These are phyloP conservation scores for Apiotrichum veenhuisii DNA, from an alignment of 1,284 basidiomycete species.

Conservation along the genomic window DNA sequence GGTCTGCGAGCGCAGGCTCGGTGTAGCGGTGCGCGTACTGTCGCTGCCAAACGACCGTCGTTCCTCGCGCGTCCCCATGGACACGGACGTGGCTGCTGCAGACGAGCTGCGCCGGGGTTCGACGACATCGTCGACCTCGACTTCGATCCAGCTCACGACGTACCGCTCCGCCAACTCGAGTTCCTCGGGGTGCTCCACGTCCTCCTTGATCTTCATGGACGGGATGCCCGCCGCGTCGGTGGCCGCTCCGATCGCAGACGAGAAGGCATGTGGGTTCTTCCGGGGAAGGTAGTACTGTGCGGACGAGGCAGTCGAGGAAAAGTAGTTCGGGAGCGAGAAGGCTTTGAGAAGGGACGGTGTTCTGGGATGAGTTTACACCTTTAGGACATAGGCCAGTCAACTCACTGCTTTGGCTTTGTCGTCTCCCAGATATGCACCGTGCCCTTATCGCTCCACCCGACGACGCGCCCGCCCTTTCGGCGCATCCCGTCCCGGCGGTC, in stretches of 20 bases:
- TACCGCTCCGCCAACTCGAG: constrained; percentile 68
- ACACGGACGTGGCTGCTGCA: constrained; percentile 16
- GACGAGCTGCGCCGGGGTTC: constrained; percentile 21
- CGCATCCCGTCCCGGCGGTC: constrained; percentile 59
- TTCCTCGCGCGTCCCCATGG: constrained; percentile 30
- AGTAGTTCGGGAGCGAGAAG: constrained; percentile 77
- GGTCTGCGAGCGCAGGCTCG: constrained; percentile 3
- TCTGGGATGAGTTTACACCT: background rate
- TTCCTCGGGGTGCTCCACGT: constrained; percentile 58
- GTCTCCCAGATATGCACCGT: constrained; percentile 75
- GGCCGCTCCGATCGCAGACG: constrained; percentile 36
- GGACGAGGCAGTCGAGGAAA: constrained; percentile 88
- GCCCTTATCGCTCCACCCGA: constrained; percentile 83
- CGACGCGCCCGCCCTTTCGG: constrained; percentile 30
- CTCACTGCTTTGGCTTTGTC: constrained; percentile 2
- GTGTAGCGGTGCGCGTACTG: constrained; percentile 29
- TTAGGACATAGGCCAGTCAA: background rate
- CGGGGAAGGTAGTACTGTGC: constrained; percentile 84
- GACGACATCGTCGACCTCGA: constrained; percentile 50
- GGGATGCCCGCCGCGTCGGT: constrained; percentile 46
- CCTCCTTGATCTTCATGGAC: constrained; percentile 27
- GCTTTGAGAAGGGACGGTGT: constrained; percentile 59
- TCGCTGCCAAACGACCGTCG: constrained; percentile 26
- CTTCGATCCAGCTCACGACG: constrained; percentile 75
- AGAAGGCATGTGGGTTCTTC: constrained; percentile 48